Base-by-base conservation (phyloP, 371 early-diverging fungal species). In the Mucor racemosus region DNA sequence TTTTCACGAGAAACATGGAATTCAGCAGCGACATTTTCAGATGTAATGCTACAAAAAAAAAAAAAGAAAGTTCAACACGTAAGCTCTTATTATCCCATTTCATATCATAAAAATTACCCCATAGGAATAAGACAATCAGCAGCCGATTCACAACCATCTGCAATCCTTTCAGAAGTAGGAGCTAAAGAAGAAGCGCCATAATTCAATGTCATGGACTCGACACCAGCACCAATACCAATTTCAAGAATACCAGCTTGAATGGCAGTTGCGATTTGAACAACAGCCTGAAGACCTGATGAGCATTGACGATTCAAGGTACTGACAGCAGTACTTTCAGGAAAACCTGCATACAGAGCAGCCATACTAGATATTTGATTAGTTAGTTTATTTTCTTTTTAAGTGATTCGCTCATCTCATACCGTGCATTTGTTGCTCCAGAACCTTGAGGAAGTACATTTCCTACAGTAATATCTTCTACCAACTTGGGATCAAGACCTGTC, bases 121-220 rank as follows among this genome's bases (percentile, higher is more conserved):
- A 94, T 95, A 60, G 95, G 94, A 39, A 93, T 71, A 64, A 90
- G 76, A 74, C 94, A 94, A 83, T 96, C 94, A 64, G 90, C 91
- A 67, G 91, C 92, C 11, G 79, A 41, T 77, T 88, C 77, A 67
- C 84, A 86, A 17, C 82, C 81, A 33, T 84, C 83, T 66, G 89
- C 82, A 62, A 95, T 88, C 68, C 86, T 87, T 59, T 92, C 92
- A 62, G 92, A 91, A 69, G 90, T 85, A 56, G 90, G 75, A 71
- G 88, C 80, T 86, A 95, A 85, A 71, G 92, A 92, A 17, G 74
- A 72, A 57, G 94, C 86, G 61, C 94, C 94, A 76, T 94, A 96
- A 86, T 93, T 88, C 81, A 97, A 97, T 68, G 96, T 91, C 99
- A 99, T 99, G 78, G 93, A 92, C 80, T 99, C 99, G 56, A 97